Evolutionary conservation across 345 rosid species (phyloP).

Genomic region (Salix brachista): DNA sequence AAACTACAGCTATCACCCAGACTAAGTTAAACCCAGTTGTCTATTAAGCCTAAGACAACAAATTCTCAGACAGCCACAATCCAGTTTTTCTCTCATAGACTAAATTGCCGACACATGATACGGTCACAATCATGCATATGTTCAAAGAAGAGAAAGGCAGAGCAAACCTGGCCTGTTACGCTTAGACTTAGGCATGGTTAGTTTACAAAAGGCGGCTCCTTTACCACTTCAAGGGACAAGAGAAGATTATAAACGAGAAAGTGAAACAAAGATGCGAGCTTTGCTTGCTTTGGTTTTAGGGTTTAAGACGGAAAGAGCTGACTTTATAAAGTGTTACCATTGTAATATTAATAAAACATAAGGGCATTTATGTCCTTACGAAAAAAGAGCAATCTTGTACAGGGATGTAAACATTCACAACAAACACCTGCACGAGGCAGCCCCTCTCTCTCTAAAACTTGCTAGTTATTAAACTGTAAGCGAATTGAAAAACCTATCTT

Average conservation of each 20-base stretch:
- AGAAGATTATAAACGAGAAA: neutral
- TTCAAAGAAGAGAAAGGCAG: neutral
- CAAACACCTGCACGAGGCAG: neutral
- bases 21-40: too few relatives aligned
- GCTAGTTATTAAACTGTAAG: too few relatives aligned
- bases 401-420: neutral
- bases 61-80: neutral
- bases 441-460: neutral
- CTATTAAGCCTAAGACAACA: neutral
- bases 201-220: neutral
- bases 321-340: neutral
- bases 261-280: neutral
- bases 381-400: neutral
- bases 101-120: neutral
- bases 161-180: conserved; percentile 64
- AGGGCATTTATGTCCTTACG: neutral
- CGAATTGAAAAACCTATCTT: neutral
- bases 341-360: neutral
- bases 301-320: neutral
- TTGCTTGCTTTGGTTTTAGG: neutral
- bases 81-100: neutral
- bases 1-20: too few relatives aligned
- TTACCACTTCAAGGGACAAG: neutral
- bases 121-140: neutral
- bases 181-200: conserved; percentile 89